Base-by-base conservation (phyloP, 768 basidiomycete genomes). In the Naganishia kalamii region DNA sequence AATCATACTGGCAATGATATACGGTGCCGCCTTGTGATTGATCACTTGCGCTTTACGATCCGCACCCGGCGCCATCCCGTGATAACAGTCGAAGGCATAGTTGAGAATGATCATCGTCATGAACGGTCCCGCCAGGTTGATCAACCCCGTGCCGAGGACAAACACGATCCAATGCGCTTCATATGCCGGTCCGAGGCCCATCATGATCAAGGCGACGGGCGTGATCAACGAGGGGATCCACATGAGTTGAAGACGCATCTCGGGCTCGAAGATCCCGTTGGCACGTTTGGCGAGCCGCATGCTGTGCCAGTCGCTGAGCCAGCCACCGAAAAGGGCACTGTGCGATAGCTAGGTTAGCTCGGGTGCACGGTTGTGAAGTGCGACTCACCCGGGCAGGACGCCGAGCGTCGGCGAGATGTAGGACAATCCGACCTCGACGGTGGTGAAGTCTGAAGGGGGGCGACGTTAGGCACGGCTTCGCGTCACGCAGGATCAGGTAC, bases 111-210 rank as follows among this genome's bases (percentile, higher is more conserved):
- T 35, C 27, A 69, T 25, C 7, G 69, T 67, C 13, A 62, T 66
- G 27, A 67, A 51, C 2, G 69, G 66, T 41, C 69, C 66, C 25
- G 44, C 62, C 21, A 66, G 17, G 29, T 66, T 69, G 37, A 64
- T 25, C 15, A 69, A 61, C 3, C 44, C 33, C 27, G 29, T 47
- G 12, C 68, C 68, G 13, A 66, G 21, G 51, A 69, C 68, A 40
- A 67, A 69, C 27, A 69, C 68, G n/a, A 69, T 66, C 65, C 65
- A 69, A 30, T 69, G 68, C 23, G 63, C 54, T 12, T 60, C 65
- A 49, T 69, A 69, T 40, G 63, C 62, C n/a, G 68, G 65, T 43
- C 68, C 68, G 17, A 69, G 49, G 32, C 68, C 68, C 59, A 69
- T 69, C 68, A 69, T 69, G 7, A 69, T 48, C 23, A 69, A 48